Evolutionary conservation across 768 basidiomycete species (phyloP).

Genomic region (Xerocomus spinulosus): DNA sequence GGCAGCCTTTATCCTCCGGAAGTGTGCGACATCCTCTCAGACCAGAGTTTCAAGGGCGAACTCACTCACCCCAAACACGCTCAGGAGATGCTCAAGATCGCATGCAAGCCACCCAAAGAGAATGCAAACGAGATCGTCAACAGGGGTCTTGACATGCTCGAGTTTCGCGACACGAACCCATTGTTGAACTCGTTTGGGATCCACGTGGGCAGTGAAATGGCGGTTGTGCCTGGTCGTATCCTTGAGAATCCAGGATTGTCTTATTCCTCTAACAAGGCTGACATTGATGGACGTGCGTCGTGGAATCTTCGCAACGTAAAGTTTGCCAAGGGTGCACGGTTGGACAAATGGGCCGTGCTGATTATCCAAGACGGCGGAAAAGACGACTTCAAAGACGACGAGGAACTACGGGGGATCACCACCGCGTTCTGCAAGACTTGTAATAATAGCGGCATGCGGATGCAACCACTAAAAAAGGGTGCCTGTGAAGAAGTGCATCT

Average conservation of each 20-base stretch:
- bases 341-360: constrained; percentile 66
- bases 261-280: constrained; percentile 32
- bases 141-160: constrained; percentile 41
- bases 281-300: constrained; percentile 40
- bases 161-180: constrained; percentile 33
- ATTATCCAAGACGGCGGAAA: constrained; percentile 52
- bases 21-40: constrained; percentile 42
- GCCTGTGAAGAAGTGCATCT: constrained; percentile 37
- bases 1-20: constrained; percentile 41
- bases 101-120: constrained; percentile 43
- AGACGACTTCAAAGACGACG: constrained; percentile 49
- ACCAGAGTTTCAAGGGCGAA: constrained; percentile 44
- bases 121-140: constrained; percentile 42
- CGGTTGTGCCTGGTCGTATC: constrained; percentile 50
- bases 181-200: constrained; percentile 41
- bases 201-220: constrained; percentile 43
- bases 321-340: constrained; percentile 52
- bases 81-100: constrained; percentile 42
- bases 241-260: constrained; percentile 40
- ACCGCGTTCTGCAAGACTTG: constrained; percentile 60
- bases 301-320: constrained; percentile 52
- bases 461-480: constrained; percentile 26
- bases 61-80: constrained; percentile 42
- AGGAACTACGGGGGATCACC: constrained; percentile 44
- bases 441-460: constrained; percentile 55